phyloP scores from a whole-genome alignment of 768 basidiomycete species.

The Butyriboletus loyo region DNA sequence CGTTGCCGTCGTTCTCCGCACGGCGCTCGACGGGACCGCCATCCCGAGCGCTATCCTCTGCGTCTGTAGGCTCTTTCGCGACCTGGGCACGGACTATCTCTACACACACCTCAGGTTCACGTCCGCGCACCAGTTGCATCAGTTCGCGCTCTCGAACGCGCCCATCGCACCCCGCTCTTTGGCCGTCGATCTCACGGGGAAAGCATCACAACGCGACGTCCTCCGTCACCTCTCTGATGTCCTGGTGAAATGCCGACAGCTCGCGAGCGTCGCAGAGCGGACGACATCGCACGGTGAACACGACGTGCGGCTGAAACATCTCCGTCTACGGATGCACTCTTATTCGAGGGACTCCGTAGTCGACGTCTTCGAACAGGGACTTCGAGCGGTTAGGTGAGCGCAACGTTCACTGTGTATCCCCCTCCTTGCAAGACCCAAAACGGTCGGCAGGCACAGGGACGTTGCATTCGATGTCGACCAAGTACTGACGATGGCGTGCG shows the following conservation, averaged over 20 bases:
- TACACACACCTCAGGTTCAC: slow-evolving; percentile 28
- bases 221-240: slow-evolving; percentile 27
- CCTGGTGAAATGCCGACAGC: slow-evolving; percentile 24
- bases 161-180: slow-evolving; percentile 29
- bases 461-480: neutral
- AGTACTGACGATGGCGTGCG: neutral
- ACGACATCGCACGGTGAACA: neutral
- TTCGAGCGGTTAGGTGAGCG: slow-evolving; percentile 37
- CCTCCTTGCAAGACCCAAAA: neutral
- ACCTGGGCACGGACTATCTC: slow-evolving; percentile 19
- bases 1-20: slow-evolving; percentile 14
- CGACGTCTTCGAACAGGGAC: slow-evolving; percentile 31
- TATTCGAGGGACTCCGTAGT: slow-evolving; percentile 31
- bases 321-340: slow-evolving; percentile 41
- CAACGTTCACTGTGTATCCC: neutral
- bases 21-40: slow-evolving; percentile 9
- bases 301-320: slow-evolving; percentile 23
- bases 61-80: slow-evolving; percentile 19
- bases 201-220: slow-evolving; percentile 23
- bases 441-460: neutral
- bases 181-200: slow-evolving; percentile 30
- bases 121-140: slow-evolving; percentile 20
- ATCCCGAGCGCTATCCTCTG: slow-evolving; percentile 23
- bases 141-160: slow-evolving; percentile 9
- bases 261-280: neutral